Evolutionary conservation across 225 moss, liverwort and hornwort species (phyloP), one percentile per base, ranked within the genome.

Genomic region (Polytrichum commune): DNA sequence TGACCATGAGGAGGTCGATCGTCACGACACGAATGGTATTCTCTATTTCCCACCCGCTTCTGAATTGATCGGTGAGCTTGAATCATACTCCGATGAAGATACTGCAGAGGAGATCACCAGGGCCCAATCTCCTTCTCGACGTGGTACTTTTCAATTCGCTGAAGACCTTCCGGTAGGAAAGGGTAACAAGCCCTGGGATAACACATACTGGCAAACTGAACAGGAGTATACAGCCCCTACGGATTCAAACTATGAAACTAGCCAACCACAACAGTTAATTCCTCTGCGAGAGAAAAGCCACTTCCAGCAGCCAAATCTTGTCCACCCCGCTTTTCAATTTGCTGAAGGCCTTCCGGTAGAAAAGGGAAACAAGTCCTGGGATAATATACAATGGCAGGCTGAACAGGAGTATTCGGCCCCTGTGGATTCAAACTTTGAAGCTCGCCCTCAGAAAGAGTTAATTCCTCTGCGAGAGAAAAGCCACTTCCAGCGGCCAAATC

Each of bases 41-140:
- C 78, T 77, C 18, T 76, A 81, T 63, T 91, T 87, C 65, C 93
- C 84, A 18, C 78, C 85, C 64, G 82, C 86, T 55, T 85, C 90
- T 26, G 86, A 85, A 63, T 65, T 88, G 29, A 70, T 62, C 55
- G 81, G 77, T 54, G 79, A 79, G 63, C 26, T 75, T 18, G 75
- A 72, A 57, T 74, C 54, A 27, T 25, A 72, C 58, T 27, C 23
- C 29, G 30, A 66, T 60, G 54, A 53, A 29, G 53, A 32, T 54
- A 46, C 46, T 30, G 8, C 71, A 24, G 22, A 32, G 54, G 54
- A 60, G 72, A 74, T n/a, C 62, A 66, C 70, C 63, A 76, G 7
- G 46, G 38, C 38, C 26, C 69, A 69, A 56, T 63, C 19, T 64
- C 26, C 63, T 27, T 72, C 67, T 33, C 10, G 27, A 73, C 68